Percentiles rank a stretch among this genome's conserved stretches.
Evolutionary conservation across 2,329 filamentous ascomycete genomes (phyloP).

Genomic region (Arthrobotrys sinensis): DNA sequence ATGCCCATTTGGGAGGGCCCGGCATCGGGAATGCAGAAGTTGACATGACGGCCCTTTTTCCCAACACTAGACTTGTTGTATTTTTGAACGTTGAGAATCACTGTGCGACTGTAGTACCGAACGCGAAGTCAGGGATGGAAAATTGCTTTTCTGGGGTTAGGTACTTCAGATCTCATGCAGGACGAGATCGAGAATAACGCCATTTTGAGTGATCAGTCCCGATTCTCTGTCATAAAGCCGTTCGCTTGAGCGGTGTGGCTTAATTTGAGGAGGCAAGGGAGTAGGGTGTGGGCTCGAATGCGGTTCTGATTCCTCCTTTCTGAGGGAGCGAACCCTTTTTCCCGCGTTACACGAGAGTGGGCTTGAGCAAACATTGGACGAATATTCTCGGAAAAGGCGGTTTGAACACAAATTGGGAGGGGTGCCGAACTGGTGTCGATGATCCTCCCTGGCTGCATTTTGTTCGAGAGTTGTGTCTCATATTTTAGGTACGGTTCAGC

Average conservation of each 20-base stretch:
- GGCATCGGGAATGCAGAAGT: slow-evolving; percentile 23
- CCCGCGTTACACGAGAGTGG: slow-evolving; percentile 29
- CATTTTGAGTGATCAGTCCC: slow-evolving; percentile 48
- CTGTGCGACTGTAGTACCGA: not conserved
- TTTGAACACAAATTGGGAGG: slow-evolving; percentile 24
- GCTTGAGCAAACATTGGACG: slow-evolving; percentile 37
- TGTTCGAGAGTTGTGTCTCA: slow-evolving; percentile 5
- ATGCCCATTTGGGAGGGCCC: slow-evolving; percentile 7
- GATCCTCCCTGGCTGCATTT: not conserved
- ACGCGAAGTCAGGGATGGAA: slow-evolving; percentile 19
- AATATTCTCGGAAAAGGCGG: slow-evolving; percentile 39
- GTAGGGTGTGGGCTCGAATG: slow-evolving; percentile 1
- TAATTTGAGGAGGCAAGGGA: slow-evolving; percentile 55
- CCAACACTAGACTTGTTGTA: slow-evolving; percentile 55
- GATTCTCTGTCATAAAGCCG: slow-evolving; percentile 21
- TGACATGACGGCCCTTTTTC: not conserved
- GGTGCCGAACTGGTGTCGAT: not conserved
- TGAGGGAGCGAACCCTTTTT: slow-evolving; percentile 7
- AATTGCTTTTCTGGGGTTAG: slow-evolving; percentile 41
- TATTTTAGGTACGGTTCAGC: slow-evolving; percentile 36
- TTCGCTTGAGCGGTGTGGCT: slow-evolving; percentile 45
- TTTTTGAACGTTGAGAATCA: slow-evolving; percentile 38
- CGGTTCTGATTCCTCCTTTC: slow-evolving; percentile 14
- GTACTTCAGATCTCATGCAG: slow-evolving; percentile 31
- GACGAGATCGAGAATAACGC: slow-evolving; percentile 43